A percentile compares a stretch with the other conserved stretches of the same genome.
Conservation (phyloP, 306 rosid genomes). For the Trifolium dubium region DNA sequence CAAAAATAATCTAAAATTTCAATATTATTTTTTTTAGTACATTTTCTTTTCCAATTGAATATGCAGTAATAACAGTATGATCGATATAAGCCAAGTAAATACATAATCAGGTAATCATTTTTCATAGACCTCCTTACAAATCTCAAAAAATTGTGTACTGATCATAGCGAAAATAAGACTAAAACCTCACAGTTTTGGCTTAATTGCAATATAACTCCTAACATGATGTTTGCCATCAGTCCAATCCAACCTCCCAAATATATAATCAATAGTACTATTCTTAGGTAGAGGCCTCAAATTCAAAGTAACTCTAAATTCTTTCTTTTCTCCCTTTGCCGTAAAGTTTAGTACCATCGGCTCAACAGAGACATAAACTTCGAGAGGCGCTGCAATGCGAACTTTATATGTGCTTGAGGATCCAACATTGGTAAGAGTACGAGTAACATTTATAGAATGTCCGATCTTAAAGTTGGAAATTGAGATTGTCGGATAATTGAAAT, state of each 20-base stretch:
- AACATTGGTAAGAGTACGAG: slow-evolving; percentile 64
- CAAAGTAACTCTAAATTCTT: slow-evolving; percentile 41
- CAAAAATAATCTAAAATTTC: too few species aligned
- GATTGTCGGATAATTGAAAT: slow-evolving; percentile 74
- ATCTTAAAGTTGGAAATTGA: slow-evolving; percentile 20
- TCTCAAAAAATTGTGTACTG: not conserved
- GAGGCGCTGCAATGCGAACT: slow-evolving; percentile 45
- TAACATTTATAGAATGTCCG: slow-evolving; percentile 27
- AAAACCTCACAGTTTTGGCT: not conserved
- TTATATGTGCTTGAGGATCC: slow-evolving; percentile 55
- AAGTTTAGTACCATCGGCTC: slow-evolving; percentile 50
- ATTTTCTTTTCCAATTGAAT: too few species aligned
- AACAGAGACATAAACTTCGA: slow-evolving; percentile 41
- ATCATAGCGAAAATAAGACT: not conserved
- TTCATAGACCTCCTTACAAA: not conserved
- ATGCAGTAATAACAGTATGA: too few species aligned
- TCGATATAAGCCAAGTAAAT: too few species aligned
- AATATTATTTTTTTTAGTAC: too few species aligned
- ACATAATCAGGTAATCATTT: not conserved
- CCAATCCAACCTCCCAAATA: slow-evolving; percentile 57
- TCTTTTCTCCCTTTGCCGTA: slow-evolving; percentile 53
- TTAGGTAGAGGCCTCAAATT: slow-evolving; percentile 9
- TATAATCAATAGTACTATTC: not conserved
- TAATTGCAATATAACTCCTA: slow-evolving; percentile 51
- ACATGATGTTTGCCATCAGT: slow-evolving; percentile 52